Conservation (phyloP, 2,329 filamentous ascomycete species). For the Ophiostoma montium region DNA sequence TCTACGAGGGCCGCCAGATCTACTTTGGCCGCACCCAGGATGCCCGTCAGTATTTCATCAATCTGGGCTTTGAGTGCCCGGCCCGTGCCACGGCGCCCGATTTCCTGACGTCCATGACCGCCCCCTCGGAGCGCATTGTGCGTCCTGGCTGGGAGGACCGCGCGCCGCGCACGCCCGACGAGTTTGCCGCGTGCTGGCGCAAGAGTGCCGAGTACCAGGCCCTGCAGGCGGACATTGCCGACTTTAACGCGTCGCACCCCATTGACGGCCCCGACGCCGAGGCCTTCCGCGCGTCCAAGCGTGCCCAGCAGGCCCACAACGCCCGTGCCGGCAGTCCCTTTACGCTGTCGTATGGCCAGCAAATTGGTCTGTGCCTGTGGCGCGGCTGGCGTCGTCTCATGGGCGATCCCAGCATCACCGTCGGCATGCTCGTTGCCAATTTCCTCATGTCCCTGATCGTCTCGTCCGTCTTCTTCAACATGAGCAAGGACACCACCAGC, state of each 20-base stretch:
- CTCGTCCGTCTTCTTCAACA: slow-evolving; percentile 66
- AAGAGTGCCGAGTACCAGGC: slow-evolving; percentile 35
- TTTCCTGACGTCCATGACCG: slow-evolving; percentile 59
- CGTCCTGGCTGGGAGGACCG: slow-evolving; percentile 41
- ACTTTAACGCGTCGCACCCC: slow-evolving; percentile 38
- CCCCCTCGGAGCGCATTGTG: slow-evolving; percentile 39
- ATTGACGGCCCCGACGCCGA: slow-evolving; percentile 41
- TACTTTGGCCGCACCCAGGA: slow-evolving; percentile 46
- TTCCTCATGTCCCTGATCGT: slow-evolving; percentile 65
- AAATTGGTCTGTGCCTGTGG: slow-evolving; percentile 65
- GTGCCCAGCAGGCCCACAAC: slow-evolving; percentile 39
- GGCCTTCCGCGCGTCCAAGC: slow-evolving; percentile 39
- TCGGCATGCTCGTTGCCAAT: slow-evolving; percentile 58
- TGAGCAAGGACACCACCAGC: slow-evolving; percentile 50
- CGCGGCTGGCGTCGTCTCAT: slow-evolving; percentile 65
- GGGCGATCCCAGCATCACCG: slow-evolving; percentile 62
- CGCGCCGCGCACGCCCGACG: slow-evolving; percentile 45
- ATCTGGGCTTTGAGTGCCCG: slow-evolving; percentile 54
- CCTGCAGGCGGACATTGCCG: slow-evolving; percentile 40
- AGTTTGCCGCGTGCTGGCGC: slow-evolving; percentile 46
- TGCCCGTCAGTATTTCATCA: slow-evolving; percentile 51
- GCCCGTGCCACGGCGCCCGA: slow-evolving; percentile 55
- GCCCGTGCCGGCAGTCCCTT: slow-evolving; percentile 62
- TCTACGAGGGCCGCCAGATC: slow-evolving; percentile 49
- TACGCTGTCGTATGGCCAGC: slow-evolving; percentile 63